These are phyloP conservation scores for Copromyces sp. DNA, from an alignment of 495 filamentous ascomycete species.

Conservation along the genomic window DNA sequence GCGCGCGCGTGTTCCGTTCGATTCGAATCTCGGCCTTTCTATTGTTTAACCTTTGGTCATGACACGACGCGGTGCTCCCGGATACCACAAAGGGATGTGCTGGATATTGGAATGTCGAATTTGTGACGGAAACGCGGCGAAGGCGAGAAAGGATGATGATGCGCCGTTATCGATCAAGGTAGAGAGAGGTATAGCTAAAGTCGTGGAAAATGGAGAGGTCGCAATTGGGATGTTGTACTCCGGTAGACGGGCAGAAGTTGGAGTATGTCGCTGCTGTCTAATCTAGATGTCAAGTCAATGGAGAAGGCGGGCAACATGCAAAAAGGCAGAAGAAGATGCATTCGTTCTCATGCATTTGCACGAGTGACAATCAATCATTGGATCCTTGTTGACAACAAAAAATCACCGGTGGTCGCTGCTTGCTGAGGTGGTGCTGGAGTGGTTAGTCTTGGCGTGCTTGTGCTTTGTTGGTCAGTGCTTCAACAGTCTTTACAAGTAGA, in stretches of 20 bases:
- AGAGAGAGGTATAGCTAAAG: neutral
- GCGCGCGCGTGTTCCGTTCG: neutral
- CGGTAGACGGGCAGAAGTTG: neutral
- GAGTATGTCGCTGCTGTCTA: neutral
- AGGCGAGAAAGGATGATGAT: neutral
- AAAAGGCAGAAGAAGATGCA: neutral
- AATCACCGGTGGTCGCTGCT: conserved; percentile 15
- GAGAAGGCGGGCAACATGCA: neutral
- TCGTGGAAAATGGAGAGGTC: neutral
- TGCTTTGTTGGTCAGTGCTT: neutral
- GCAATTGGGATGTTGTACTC: neutral
- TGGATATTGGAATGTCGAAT: neutral
- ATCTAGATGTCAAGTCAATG: neutral
- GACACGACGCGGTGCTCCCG: neutral
- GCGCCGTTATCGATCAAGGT: neutral
- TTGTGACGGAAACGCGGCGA: neutral
- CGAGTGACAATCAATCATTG: conserved; percentile 24
- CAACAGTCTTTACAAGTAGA: neutral
- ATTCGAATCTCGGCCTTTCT: neutral
- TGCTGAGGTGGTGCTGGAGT: conserved; percentile 9
- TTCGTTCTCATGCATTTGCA: conserved; percentile 11
- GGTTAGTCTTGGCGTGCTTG: neutral
- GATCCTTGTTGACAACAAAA: conserved; percentile 28
- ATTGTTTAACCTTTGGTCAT: neutral
- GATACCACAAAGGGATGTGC: neutral